Base-by-base conservation (phyloP, 164 flowering plant species). In the Berberis vulgaris region DNA sequence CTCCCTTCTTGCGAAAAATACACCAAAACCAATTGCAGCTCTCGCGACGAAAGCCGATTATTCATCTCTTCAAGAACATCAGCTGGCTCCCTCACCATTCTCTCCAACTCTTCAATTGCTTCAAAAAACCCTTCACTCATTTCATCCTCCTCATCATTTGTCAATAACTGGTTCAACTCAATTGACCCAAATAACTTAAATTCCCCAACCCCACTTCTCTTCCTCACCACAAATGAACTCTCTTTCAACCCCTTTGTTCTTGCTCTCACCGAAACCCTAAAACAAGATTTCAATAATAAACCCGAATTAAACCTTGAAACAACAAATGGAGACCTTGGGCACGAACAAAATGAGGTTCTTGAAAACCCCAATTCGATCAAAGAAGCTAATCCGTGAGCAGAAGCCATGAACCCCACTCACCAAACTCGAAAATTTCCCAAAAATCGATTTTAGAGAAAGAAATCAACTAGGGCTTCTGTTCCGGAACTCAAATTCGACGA, bases 1-100 rank as follows among this genome's bases (percentile, higher is more conserved):
- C 94, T 81, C 49, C 97, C 97, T 61, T 93, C 97, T 65, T 87
- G 96, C 2, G 96, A 77, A 74, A 93, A 93, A 64, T 93, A 93
- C 6, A 93, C 96, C 57, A 93, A 67, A 59, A 90, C 96, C 6
- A 93, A 73, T 73, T 88, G 97, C 68, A 90, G 50, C 12, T 93
- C 98, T 4, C 97, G 75, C 0, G 83, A 74, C 0, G 97, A 86
- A 5, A 93, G 69, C 49, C 79, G 73, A 11, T 82, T 84, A 67
- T 88, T 83, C 96, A 88, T 86, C 53, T 83, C 89, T 73, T 83
- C 88, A 1, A 93, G 85, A 62, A 93, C 79, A 72, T 90, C 97
- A 0, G 96, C 82, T 0, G 94, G 96, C 59, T 93, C 98, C 56
- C 97, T 74, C 0, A 80, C 72, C 94, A 90, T 93, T n/a, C 88